These are phyloP conservation scores for Xylariaceae sp. DNA, from an alignment of 2,329 filamentous ascomycete species.

Conservation along the genomic window DNA sequence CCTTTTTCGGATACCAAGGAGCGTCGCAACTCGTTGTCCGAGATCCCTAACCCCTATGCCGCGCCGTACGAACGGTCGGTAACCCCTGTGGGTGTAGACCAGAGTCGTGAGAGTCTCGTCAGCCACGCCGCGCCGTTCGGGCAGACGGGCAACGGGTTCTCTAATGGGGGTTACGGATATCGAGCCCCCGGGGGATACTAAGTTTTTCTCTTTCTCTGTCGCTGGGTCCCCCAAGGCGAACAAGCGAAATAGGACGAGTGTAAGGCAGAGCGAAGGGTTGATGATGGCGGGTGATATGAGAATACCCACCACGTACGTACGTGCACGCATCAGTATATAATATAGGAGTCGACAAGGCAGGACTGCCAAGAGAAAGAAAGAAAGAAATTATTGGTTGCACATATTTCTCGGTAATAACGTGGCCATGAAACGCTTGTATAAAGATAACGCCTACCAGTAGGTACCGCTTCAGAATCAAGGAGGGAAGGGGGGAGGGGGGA, in stretches of 20 bases:
- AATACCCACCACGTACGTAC: not conserved
- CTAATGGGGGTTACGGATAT: slow-evolving; percentile 20
- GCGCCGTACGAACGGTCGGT: slow-evolving; percentile 40
- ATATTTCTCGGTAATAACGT: slow-evolving; percentile 19
- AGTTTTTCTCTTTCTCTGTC: no score
- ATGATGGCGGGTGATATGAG: not conserved
- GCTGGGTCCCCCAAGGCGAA: slow-evolving; percentile 1
- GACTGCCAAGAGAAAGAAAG: no score
- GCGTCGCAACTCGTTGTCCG: slow-evolving; percentile 36
- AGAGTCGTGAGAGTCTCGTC: slow-evolving; percentile 44
- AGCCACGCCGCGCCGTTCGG: slow-evolving; percentile 45
- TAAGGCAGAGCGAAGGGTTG: slow-evolving; percentile 1
- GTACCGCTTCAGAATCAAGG: not conserved
- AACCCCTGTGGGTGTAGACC: slow-evolving; percentile 39
- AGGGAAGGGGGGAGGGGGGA: no score
- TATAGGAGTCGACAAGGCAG: slow-evolving; percentile 5
- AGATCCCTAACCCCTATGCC: slow-evolving; percentile 33
- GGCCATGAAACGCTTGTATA: slow-evolving; percentile 26
- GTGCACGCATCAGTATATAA: no score
- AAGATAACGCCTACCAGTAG: slow-evolving; percentile 5
- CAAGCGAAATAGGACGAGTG: slow-evolving; percentile 4
- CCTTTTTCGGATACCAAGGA: slow-evolving; percentile 36
- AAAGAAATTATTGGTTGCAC: no score
- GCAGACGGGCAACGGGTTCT: slow-evolving; percentile 16
- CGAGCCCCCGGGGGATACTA: slow-evolving; percentile 19